Evolutionary conservation across 129 eudicot species (phyloP), one percentile per base, ranked within the genome.

Genomic region (Artemisia tridentata): DNA sequence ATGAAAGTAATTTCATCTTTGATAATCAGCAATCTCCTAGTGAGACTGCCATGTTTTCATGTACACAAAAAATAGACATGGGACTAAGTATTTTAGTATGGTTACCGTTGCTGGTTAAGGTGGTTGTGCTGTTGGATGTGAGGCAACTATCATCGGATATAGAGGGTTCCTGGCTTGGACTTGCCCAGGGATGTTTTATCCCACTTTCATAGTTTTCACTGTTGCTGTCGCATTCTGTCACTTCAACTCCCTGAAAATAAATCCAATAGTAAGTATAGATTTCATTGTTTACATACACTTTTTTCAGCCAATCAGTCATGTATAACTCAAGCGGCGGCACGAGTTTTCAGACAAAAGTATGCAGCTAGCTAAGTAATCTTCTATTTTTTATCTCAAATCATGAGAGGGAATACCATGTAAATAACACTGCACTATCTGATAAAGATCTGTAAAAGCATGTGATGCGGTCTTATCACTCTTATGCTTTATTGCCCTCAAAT

Each of bases 71-170:
- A 62, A 34, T 43, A 46, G 14, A 38, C 74, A 8, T n/a, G 74
- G 27, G 25, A 48, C 13, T 29, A 16, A 38, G 60, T 21, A 8
- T 58, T 73, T 75, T 7, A 60, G 81, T 67, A 69, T 34, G 31
- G 51, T 60, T 90, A 86, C 91, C 91, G 9, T 73, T 79, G 74
- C 82, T 71, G 54, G 83, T 78, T 65, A 73, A 67, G 77, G 89
- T 83, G 62, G 78, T 77, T 72, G 81, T 80, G 82, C 84, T 80
- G 79, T 84, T 87, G 20, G 84, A 81, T 19, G 95, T 84, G 75
- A 81, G 79, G 79, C 80, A 86, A 80, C 92, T 88, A 50, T 77
- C 87, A 46, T 80, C 91, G 52, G 96, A 84, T 60, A 64, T 69
- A 71, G 96, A 82, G 20, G 85, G 82, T 68, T 82, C 84, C 48